phyloP scores from a whole-genome alignment of 768 basidiomycete genomes.

The Termitomyces sp. region DNA sequence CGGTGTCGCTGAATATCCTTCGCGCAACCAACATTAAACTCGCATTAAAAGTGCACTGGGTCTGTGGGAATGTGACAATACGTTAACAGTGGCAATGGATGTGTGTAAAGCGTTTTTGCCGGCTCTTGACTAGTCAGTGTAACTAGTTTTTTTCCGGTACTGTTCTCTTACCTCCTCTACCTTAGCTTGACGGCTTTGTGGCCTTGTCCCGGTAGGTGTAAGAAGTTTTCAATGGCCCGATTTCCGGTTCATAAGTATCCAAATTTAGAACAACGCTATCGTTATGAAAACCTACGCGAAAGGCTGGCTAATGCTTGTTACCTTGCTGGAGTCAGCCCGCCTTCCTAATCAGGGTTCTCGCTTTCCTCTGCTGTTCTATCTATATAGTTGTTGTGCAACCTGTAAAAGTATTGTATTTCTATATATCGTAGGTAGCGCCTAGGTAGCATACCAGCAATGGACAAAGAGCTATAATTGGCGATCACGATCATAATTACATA shows the following conservation, averaged over 20 bases:
- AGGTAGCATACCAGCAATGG: neutral
- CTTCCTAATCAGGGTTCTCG: slow-evolving; percentile 31
- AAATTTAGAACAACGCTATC: slow-evolving; percentile 44
- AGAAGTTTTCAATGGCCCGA: neutral
- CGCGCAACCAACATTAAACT: slow-evolving; percentile 3
- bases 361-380: slow-evolving; percentile 20
- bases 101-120: slow-evolving; percentile 57
- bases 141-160: slow-evolving; percentile 7
- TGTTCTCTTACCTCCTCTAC: slow-evolving; percentile 8
- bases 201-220: slow-evolving; percentile 54
- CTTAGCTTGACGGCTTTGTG: slow-evolving; percentile 49
- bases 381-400: slow-evolving; percentile 5
- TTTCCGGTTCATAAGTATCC: neutral
- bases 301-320: slow-evolving; percentile 42
- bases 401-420: slow-evolving; percentile 5
- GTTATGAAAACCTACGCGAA: slow-evolving; percentile 42
- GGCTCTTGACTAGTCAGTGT: slow-evolving; percentile 49
- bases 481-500: slow-evolving; percentile 9
- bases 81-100: slow-evolving; percentile 54
- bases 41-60: slow-evolving; percentile 38
- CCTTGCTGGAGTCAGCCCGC: slow-evolving; percentile 39
- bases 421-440: slow-evolving; percentile 5
- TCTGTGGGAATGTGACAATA: slow-evolving; percentile 58
- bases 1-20: slow-evolving; percentile 1
- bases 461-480: slow-evolving; percentile 9